phyloP scores from a whole-genome alignment of 495 filamentous ascomycete genomes.

The Cercophora samala region DNA sequence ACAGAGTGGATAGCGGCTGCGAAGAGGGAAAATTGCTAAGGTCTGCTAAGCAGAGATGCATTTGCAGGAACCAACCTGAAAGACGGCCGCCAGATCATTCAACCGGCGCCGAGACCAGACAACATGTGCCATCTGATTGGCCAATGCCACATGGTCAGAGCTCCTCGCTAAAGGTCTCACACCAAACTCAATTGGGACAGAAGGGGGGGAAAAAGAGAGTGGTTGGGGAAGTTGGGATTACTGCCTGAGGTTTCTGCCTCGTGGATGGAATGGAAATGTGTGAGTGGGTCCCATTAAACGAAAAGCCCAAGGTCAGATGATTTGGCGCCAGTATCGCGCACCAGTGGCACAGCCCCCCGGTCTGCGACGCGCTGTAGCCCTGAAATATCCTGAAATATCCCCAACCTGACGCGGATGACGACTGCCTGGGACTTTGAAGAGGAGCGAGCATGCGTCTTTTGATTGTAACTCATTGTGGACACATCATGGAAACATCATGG shows the following conservation, averaged over 20 bases:
- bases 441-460: neutral
- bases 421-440: neutral
- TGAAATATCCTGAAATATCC: slow-evolving; percentile 14
- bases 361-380: slow-evolving; percentile 31
- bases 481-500: neutral
- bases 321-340: slow-evolving; percentile 33
- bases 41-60: slow-evolving; percentile 34
- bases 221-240: neutral
- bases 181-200: neutral
- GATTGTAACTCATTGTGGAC: neutral
- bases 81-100: slow-evolving; percentile 25
- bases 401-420: slow-evolving; percentile 3
- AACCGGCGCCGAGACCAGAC: slow-evolving; percentile 16
- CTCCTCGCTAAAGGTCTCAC: slow-evolving; percentile 10
- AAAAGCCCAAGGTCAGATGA: slow-evolving; percentile 27
- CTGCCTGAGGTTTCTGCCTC: neutral
- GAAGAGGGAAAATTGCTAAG: slow-evolving; percentile 35
- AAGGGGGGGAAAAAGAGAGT: neutral
- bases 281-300: slow-evolving; percentile 11
- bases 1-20: slow-evolving; percentile 13
- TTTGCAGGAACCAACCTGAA: slow-evolving; percentile 25
- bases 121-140: neutral
- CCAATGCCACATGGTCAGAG: slow-evolving; percentile 7
- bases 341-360: slow-evolving; percentile 20
- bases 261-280: too few relatives aligned